phyloP scores from a whole-genome alignment of 139 green algal species.

The Volvox africanus region DNA sequence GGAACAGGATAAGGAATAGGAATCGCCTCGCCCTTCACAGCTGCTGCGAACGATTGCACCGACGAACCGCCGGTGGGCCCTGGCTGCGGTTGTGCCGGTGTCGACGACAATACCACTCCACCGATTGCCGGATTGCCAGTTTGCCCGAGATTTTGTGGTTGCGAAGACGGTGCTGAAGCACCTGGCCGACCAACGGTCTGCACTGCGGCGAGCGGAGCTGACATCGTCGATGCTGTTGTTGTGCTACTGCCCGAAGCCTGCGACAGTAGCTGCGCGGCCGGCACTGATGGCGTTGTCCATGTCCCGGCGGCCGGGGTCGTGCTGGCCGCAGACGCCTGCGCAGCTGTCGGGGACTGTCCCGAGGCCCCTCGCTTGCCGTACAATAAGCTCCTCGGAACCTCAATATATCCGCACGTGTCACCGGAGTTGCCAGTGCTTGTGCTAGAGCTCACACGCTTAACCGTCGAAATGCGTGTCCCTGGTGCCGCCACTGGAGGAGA shows the following conservation, averaged over 20 bases:
- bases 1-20: neutral
- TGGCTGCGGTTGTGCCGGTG: neutral
- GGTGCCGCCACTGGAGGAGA: neutral
- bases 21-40: neutral
- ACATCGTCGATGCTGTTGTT: neutral
- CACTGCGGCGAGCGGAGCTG: neutral
- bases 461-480: neutral
- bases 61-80: neutral
- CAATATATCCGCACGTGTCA: conserved; percentile 29
- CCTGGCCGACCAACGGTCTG: neutral
- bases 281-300: neutral
- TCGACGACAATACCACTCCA: neutral
- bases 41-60: conserved; percentile 24
- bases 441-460: neutral
- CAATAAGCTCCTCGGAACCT: conserved; percentile 33
- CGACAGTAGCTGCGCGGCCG: neutral
- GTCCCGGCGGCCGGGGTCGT: neutral
- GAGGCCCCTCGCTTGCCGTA: conserved; percentile 33
- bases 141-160: too few species aligned
- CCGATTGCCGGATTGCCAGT: neutral
- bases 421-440: neutral
- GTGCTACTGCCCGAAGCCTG: neutral
- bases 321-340: neutral
- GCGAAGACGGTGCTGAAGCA: neutral
- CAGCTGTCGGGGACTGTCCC: conserved; percentile 20